Evolutionary conservation across 2,329 filamentous ascomycete genomes (phyloP).

Genomic region (Anthostomella pinea): DNA sequence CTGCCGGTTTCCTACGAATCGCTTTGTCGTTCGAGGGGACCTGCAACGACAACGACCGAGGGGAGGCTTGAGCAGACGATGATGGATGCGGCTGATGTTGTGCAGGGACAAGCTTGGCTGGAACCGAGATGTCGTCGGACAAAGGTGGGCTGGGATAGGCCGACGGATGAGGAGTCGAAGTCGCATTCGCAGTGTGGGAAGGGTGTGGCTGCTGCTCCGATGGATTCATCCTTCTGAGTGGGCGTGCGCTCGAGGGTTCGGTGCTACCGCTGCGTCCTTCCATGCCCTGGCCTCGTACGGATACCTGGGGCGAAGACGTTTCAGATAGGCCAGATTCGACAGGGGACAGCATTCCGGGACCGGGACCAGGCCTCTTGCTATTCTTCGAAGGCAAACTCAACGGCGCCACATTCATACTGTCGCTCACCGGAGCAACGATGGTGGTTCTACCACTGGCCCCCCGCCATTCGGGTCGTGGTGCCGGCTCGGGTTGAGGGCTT

Average conservation of each 20-base stretch:
- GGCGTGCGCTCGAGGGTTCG: conserved; percentile 25
- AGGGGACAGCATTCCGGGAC: conserved; percentile 29
- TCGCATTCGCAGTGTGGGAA: not conserved
- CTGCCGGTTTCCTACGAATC: conserved; percentile 45
- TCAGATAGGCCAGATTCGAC: conserved; percentile 33
- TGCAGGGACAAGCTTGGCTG: conserved; percentile 9
- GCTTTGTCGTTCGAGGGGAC: conserved; percentile 34
- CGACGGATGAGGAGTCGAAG: conserved; percentile 14
- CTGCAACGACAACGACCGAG: conserved; percentile 22
- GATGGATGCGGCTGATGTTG: conserved; percentile 6
- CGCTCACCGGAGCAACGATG: conserved; percentile 62
- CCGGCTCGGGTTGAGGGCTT: conserved; percentile 22
- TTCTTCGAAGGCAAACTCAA: conserved; percentile 53
- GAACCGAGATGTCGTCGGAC: conserved; percentile 29
- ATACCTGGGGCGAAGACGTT: conserved; percentile 28
- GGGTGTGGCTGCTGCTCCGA: conserved; percentile 25
- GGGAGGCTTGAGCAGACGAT: conserved; percentile 9
- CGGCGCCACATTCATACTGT: conserved; percentile 55
- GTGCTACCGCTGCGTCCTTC: conserved; percentile 5
- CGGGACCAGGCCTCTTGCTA: conserved; percentile 39
- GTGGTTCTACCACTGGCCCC: conserved; percentile 67
- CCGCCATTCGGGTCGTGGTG: conserved; percentile 62
- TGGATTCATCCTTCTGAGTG: conserved; percentile 16
- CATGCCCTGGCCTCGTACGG: conserved; percentile 9
- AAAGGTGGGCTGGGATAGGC: conserved; percentile 39